phyloP scores from a whole-genome alignment of 768 basidiomycete species.

The Pleurotus platypus region DNA sequence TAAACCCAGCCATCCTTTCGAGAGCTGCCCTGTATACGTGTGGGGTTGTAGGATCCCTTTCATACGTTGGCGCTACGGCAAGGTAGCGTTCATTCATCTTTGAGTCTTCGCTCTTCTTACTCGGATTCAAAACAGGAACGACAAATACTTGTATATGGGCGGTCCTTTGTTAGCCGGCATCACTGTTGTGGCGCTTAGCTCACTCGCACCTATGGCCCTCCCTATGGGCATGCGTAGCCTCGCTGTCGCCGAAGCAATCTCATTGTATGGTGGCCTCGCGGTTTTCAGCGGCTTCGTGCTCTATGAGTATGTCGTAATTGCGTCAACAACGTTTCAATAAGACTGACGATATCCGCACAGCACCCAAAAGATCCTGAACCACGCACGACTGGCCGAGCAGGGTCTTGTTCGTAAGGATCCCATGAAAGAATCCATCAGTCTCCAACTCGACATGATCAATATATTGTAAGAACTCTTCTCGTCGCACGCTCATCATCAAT shows the following conservation, averaged over 20 bases:
- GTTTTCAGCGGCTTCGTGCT: conserved; percentile 86
- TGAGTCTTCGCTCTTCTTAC: neutral
- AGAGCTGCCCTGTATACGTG: conserved; percentile 87
- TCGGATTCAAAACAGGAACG: conserved; percentile 41
- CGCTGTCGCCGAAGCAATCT: conserved; percentile 72
- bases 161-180: conserved; percentile 87
- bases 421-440: conserved; percentile 69
- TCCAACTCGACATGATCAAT: conserved; percentile 88
- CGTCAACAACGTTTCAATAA: neutral
- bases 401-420: conserved; percentile 70
- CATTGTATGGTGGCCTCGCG: conserved; percentile 84
- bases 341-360: conserved; percentile 27
- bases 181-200: conserved; percentile 81
- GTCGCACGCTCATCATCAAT: neutral
- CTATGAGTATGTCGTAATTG: conserved; percentile 63
- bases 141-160: conserved; percentile 83
- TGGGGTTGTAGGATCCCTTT: conserved; percentile 81
- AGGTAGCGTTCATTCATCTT: conserved; percentile 36
- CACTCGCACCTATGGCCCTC: conserved; percentile 87
- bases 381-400: conserved; percentile 70
- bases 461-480: conserved; percentile 57
- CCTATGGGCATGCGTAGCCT: conserved; percentile 78
- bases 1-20: conserved; percentile 79
- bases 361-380: conserved; percentile 80
- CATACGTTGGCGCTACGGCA: conserved; percentile 87